Base-by-base conservation (phyloP, 1,139 yeast species). In the Saccharomycopsis crataegensis region DNA sequence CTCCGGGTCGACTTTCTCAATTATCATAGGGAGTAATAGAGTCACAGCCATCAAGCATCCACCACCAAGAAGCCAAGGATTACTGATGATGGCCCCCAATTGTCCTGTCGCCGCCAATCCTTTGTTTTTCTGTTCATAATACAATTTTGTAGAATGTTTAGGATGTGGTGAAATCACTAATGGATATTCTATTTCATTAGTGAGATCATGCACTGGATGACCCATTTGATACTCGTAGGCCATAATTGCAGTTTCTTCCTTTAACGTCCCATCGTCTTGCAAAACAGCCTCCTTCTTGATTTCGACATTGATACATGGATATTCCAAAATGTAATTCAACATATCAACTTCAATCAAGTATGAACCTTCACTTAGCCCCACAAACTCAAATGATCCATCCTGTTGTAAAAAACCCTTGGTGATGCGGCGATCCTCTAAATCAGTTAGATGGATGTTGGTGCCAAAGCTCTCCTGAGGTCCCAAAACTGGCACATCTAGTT, bases 61-160 rank as follows among this genome's bases (percentile, higher is more conserved):
- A 28, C 58, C 58, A 7, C 49, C 55, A 6, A 56, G 34, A 16
- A 53, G 32, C 40, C 38, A 46, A 12, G 57, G 57, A 44, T 46
- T 56, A 22, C 43, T 44, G 22, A 56, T 40, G 9, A 56, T 48
- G 33, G 43, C 42, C 6, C 58, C 58, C 31, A 56, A 47, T 46
- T 53, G 58, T 2, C 58, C 58, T 3, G 58, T 50, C 12, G 53
- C 51, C 8, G 56, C 57, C n/a, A 56, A 17, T 4, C 58, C 58
- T 33, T 51, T 54, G 33, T 56, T 55, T 22, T 56, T 54, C 8
- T 48, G 28, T 32, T 51, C 55, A 34, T 54, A 56, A 31, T 56
- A 54, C 14, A 50, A 8, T 42, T 48, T 54, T 36, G 22, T 22
- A 12, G 53, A 49, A 5, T 14, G 37, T 38, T 54, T 53, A 6